These are phyloP conservation scores for Galeopsis tetrahit DNA, from an alignment of 257 asterid species.

Conservation along the genomic window DNA sequence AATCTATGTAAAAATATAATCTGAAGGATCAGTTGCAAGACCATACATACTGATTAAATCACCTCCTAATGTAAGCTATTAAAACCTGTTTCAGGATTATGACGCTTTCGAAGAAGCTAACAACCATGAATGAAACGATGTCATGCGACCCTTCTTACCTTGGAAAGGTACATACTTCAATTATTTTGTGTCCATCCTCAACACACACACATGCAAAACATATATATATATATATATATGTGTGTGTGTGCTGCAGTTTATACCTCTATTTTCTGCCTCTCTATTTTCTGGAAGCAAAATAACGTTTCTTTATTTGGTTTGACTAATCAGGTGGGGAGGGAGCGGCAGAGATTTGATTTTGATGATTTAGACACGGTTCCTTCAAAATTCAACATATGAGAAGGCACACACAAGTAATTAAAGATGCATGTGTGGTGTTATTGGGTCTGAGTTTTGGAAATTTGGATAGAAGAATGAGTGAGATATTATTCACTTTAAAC, in stretches of 20 bases:
- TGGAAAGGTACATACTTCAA: conserved; percentile 58
- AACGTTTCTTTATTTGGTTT: not conserved
- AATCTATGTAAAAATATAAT: not conserved
- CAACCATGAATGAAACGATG: conserved; percentile 75
- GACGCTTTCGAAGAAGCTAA: conserved; percentile 80
- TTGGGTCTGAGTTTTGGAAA: conserved; percentile 22
- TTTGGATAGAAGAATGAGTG: conserved; percentile 11
- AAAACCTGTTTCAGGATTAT: conserved; percentile 65
- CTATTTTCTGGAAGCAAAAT: not conserved
- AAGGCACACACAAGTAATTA: not conserved
- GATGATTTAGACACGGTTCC: conserved; percentile 92
- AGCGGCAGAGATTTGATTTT: conserved; percentile 85
- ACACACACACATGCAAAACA: not conserved
- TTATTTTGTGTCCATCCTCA: not conserved
- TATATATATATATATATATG: too few relatives aligned
- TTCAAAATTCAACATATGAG: conserved; percentile 70
- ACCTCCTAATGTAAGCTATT: conserved; percentile 15
- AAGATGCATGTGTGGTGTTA: not conserved
- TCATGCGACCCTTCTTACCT: conserved; percentile 79
- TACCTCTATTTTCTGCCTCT: not conserved
- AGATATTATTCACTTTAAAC: too few relatives aligned
- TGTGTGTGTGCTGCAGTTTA: conserved; percentile 3
- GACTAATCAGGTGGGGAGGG: conserved; percentile 74
- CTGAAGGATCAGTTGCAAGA: not conserved
- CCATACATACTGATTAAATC: not conserved